Evolutionary conservation across 164 flowering plant genomes (phyloP).

Genomic region (Magnolia officinalis): DNA sequence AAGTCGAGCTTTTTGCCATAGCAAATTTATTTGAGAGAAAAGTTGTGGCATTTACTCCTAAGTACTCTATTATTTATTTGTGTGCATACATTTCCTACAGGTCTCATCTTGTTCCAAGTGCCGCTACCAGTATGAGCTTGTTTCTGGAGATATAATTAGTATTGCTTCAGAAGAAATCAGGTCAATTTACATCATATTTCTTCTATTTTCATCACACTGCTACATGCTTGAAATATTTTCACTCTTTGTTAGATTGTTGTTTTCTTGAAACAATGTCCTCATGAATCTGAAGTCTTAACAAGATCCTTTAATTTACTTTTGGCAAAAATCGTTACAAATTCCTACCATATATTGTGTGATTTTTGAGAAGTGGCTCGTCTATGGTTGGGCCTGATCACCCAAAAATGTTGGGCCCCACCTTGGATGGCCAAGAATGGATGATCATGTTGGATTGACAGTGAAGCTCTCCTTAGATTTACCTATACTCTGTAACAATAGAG

Average conservation of each 20-base stretch:
- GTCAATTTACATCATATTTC: constrained; percentile 35
- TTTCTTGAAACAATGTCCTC: not conserved
- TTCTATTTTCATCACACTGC: not conserved
- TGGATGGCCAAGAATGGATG: not conserved
- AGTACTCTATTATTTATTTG: not conserved
- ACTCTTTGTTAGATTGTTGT: not conserved
- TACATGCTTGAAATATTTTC: not conserved
- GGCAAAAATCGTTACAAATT: not conserved
- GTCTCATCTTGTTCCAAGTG: constrained; percentile 84
- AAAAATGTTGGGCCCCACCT: not conserved
- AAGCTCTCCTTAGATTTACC: not conserved
- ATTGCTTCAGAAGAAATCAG: constrained; percentile 91
- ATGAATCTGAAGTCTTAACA: not conserved
- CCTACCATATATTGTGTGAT: not conserved
- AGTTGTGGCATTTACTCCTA: not conserved
- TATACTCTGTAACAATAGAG: no score
- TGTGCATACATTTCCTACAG: constrained; percentile 39
- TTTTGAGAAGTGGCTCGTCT: not conserved
- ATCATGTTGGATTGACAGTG: not conserved
- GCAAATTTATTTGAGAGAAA: not conserved
- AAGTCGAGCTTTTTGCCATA: not conserved
- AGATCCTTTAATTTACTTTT: not conserved
- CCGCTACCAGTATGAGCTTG: constrained; percentile 91
- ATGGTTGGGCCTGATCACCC: not conserved
- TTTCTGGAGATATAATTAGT: constrained; percentile 73